Conservation (phyloP, 768 basidiomycete species). For the Coprinellus micaceus region DNA sequence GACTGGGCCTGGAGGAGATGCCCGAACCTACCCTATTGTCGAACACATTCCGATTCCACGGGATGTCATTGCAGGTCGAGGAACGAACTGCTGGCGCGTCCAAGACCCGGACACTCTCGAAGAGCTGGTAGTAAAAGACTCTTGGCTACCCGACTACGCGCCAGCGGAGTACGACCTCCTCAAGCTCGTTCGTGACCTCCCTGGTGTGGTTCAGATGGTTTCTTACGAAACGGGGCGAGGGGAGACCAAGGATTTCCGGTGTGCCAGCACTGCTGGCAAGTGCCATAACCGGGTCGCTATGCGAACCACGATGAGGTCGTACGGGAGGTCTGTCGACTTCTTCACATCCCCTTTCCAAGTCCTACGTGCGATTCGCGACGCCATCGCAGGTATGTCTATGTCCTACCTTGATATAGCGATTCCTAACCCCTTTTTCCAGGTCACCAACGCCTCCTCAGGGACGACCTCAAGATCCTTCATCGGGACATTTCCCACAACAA, state of each 20-base stretch:
- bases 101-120: not conserved
- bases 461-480: not conserved
- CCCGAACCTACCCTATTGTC: not conserved
- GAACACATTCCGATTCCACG: not conserved
- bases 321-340: conserved; percentile 4
- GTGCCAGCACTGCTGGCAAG: not conserved
- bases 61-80: not conserved
- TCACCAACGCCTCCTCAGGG: not conserved
- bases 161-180: not conserved
- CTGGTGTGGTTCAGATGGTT: not conserved
- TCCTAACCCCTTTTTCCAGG: not conserved
- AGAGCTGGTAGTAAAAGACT: not conserved
- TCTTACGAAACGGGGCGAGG: not conserved
- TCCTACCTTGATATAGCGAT: not conserved
- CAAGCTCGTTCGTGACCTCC: not conserved
- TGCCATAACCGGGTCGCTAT: not conserved
- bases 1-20: not conserved
- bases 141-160: not conserved
- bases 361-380: conserved; percentile 11
- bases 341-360: conserved; percentile 3
- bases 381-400: not conserved
- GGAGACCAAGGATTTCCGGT: not conserved
- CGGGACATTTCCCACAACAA: conserved; percentile 3
- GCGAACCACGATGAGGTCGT: conserved; percentile 4
- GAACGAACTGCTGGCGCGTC: not conserved